Base-by-base conservation (phyloP, 345 rosid species). In the Syzygium aqueum region DNA sequence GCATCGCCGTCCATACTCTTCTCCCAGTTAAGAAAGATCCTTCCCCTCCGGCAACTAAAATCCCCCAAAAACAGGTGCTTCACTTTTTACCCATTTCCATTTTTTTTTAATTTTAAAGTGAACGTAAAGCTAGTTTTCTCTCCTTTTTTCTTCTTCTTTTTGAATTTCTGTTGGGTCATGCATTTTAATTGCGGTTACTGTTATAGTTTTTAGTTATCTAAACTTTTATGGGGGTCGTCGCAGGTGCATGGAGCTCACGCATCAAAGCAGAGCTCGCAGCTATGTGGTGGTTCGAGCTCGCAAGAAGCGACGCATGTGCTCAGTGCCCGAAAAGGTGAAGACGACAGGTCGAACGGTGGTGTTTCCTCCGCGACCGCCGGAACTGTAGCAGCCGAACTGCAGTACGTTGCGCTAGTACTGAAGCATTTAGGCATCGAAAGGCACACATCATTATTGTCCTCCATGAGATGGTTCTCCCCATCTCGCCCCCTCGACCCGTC, bases 1-100 rank as follows among this genome's bases (percentile, higher is more conserved):
- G 82, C 12, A 78, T 19, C 37, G 84, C 86, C 86, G 94, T 91
- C 90, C 93, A 96, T 9, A 89, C 89, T 80, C 89, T 93, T 85
- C 94, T 96, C 86, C 95, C 98, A 5, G 92, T 94, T 86, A 97
- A 94, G 92, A 97, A 91, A 92, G 94, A 93, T 84, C 93, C 96
- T 43, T 91, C 93, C 88, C 94, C 96, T 61, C 94, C 94, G 10
- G 92, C 92, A 51, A 91, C 94, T 13, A 90, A 90, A 89, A 88
- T 91, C 85, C 94, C 93, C 85, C 92, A 87, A 59, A 95, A 95
- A 82, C 96, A 93, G 95, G 98, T 95, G 91, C 17, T 7, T 50
- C 23, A 9, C 52, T 43, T 14, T 53, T 46, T 7, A 9, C 33
- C 85, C 77, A 28, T 25, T 54, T 40, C 22, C 37, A 14, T 25